Evolutionary conservation across 306 rosid genomes (phyloP).

Genomic region (Cicer arietinum): DNA sequence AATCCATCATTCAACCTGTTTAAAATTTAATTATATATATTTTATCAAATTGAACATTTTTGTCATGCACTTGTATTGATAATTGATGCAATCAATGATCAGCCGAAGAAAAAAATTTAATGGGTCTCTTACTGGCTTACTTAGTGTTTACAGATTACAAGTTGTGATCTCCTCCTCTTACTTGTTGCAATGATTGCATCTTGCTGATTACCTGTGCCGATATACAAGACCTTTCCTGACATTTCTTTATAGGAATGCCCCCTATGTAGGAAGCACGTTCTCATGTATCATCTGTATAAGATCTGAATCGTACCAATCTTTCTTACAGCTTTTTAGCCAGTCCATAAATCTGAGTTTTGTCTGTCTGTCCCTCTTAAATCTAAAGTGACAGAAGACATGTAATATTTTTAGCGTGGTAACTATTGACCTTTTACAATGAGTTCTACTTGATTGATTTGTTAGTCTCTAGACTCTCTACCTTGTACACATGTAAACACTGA

Average conservation of each 20-base stretch:
- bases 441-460: neutral
- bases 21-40: neutral
- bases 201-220: neutral
- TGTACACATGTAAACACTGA: neutral
- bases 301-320: neutral
- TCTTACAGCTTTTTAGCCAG: neutral
- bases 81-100: neutral
- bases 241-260: neutral
- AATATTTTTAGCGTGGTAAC: neutral
- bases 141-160: neutral
- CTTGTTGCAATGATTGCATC: too few species aligned
- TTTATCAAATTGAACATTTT: neutral
- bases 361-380: too few species aligned
- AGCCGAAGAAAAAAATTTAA: neutral
- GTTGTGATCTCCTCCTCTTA: neutral
- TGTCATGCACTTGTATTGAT: neutral
- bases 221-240: too few species aligned
- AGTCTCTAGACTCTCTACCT: neutral
- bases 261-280: neutral
- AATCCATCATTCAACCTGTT: neutral
- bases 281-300: neutral
- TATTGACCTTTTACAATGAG: neutral
- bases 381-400: too few species aligned
- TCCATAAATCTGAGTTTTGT: too few species aligned
- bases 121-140: neutral